A percentile compares a stretch with the other conserved stretches of the same genome.
Evolutionary conservation across 129 eudicot genomes (phyloP).

Genomic region (Heracleum sosnowskyi): DNA sequence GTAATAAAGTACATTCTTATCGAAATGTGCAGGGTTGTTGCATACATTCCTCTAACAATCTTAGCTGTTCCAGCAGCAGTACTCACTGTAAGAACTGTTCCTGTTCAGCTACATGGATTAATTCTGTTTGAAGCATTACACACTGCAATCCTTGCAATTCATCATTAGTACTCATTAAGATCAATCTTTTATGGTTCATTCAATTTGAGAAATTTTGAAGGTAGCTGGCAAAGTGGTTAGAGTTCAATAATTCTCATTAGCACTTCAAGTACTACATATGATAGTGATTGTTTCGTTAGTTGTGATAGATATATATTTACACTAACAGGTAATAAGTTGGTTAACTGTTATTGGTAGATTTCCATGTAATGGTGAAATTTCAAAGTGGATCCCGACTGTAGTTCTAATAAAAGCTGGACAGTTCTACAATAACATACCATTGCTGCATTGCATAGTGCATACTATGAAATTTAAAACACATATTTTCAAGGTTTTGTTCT

Average conservation of each 20-base stretch:
- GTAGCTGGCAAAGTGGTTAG: background rate
- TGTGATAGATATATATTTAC: background rate
- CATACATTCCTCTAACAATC: conserved; percentile 79
- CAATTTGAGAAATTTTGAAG: background rate
- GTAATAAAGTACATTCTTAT: conserved; percentile 5
- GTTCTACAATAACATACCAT: background rate
- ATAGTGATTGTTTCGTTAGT: background rate
- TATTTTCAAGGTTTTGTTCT: background rate
- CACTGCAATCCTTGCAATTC: background rate
- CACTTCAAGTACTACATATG: background rate
- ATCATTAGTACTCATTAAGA: background rate
- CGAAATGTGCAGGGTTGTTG: conserved; percentile 59
- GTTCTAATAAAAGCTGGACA: background rate
- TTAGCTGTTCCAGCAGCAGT: conserved; percentile 87
- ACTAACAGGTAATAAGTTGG: background rate
- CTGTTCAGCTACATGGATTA: background rate
- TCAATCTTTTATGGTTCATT: background rate
- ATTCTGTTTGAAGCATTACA: background rate
- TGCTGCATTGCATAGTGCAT: background rate
- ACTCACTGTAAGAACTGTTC: conserved; percentile 55
- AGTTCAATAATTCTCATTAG: background rate
- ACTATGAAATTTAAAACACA: background rate
- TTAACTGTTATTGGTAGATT: background rate
- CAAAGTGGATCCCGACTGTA: background rate
- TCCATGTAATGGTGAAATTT: background rate